These are phyloP conservation scores for Circinella umbellata DNA, from an alignment of 371 early-diverging fungal species.

Conservation along the genomic window DNA sequence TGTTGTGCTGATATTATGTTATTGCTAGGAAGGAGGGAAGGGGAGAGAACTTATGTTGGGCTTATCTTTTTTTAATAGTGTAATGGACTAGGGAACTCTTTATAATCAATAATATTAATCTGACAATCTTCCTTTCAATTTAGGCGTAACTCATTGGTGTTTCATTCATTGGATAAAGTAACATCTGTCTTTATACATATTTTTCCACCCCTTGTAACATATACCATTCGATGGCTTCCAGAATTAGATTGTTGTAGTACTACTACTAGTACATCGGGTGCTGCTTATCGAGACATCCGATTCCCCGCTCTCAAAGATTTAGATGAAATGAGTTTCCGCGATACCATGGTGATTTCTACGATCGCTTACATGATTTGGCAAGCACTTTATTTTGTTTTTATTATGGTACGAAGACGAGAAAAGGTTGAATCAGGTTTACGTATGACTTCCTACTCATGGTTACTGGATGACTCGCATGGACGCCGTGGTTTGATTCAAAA, in stretches of 20 bases:
- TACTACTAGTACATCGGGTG: neutral
- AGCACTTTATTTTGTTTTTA: conserved; percentile 65
- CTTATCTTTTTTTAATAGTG: no score
- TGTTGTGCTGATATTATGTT: no score
- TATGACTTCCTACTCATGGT: conserved; percentile 71
- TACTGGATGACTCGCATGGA: conserved; percentile 60
- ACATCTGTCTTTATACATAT: conserved; percentile 77
- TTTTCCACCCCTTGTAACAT: conserved; percentile 67
- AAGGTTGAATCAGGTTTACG: conserved; percentile 69
- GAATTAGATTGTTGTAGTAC: conserved; percentile 29
- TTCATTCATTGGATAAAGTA: conserved; percentile 76
- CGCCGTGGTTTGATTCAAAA: conserved; percentile 53
- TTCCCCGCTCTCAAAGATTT: conserved; percentile 51
- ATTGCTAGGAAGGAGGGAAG: no score
- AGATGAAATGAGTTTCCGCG: conserved; percentile 35
- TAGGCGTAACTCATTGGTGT: conserved; percentile 67
- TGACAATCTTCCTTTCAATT: no score
- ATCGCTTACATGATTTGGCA: conserved; percentile 72
- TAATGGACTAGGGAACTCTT: no score
- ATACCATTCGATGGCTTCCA: conserved; percentile 68
- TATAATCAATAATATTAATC: no score
- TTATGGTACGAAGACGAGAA: conserved; percentile 61
- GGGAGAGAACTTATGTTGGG: no score
- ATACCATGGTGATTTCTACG: conserved; percentile 54
- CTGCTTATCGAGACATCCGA: conserved; percentile 36